Base-by-base conservation (phyloP, 2,329 filamentous ascomycete genomes). In the Beauveria australis region DNA sequence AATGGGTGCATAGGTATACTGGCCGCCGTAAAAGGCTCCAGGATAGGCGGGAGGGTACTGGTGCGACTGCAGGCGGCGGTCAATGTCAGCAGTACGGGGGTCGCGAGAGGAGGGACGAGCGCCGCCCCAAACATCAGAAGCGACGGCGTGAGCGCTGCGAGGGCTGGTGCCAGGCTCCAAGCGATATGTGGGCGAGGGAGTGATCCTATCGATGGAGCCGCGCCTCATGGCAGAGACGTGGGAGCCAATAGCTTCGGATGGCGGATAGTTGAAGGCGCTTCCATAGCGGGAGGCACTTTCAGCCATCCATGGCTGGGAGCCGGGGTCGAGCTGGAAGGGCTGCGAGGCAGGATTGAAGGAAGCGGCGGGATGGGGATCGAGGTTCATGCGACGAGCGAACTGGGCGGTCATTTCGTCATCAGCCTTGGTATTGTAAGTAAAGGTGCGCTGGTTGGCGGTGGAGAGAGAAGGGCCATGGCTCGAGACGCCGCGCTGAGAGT, bases 271-370 rank as follows among this genome's bases (percentile, higher is more conserved):
- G 46, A 66, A 66, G 26, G 64, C 70, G 59, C 71, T 67, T 9
- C 65, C 64, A 51, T 65, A 66, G 18, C 71, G 66, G 19, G 69
- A 64, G 41, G 52, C 51, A 16, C 49, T 56, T 16, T 78, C 73
- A 8, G 70, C 69, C 53, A 70, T 70, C 79, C 80, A 83, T 3
- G 78, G 64, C 63, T 78, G 76, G 5, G 78, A 78, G 8, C 70
- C 73, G 1, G 79, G 76, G 63, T 82, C 80, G 63, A 78, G 70
- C 63, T 78, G 77, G 65, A 80, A 80, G 6, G 74, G 70, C 55
- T 75, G 75, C 2, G 68, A 66, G 14, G 67, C 63, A 24, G 70
- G 68, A 44, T 70, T 69, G 63, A 71, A 72, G 7, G 63, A 47
- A n/a, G 67, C 62, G 14, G 62, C 59, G 14, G 62, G 62, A 22